Base-by-base conservation (phyloP, 768 basidiomycete species). In the Filobasidium floriforme region DNA sequence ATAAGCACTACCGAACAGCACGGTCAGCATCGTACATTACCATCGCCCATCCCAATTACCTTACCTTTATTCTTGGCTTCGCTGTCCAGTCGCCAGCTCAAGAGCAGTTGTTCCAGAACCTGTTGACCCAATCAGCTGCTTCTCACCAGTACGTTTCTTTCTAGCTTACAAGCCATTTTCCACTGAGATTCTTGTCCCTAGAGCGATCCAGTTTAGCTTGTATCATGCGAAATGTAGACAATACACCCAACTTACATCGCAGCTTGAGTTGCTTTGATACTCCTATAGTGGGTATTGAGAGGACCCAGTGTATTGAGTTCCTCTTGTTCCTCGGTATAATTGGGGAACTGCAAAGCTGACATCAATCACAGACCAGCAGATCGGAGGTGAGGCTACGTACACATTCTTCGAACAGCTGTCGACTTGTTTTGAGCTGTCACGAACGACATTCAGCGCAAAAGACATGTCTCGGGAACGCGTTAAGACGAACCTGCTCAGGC, bases 81-180 rank as follows among this genome's bases (percentile, higher is more conserved):
- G 1, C 28, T 37, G 19, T 78, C 75, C 57, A 86, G 85, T 70
- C 84, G 84, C 72, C 84, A 83, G 84, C 87, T 87, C 54, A 86
- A 83, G 57, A 82, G 83, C 24, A 97, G 80, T 1, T 89, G 80
- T 7, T 86, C 82, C 9, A 92, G 80, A 0, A 89, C 84, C 89
- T 92, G 32, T 37, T 9, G 32, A 37, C 4, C 9, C 69, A 59
- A 19, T 37, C 9, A 37, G 32, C 32, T 37, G 9, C 32, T 37
- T 37, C 3, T 37, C 32, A 37, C 9, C 3, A 37, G 32, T 9
- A 37, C 3, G 32, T 37, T 9, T 37, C 9, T 3, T 4, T 37
- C 32, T n/a, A 37, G 66, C 76, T 65, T 51, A 77, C 76, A 14
- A 68, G 67, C 77, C 77, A 78, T 61, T 78, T 78, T 15, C 77